A percentile compares a stretch with the other conserved stretches of the same genome.
These are phyloP conservation scores for Talaromyces liani DNA, from an alignment of 495 filamentous ascomycete species.

Conservation along the genomic window DNA sequence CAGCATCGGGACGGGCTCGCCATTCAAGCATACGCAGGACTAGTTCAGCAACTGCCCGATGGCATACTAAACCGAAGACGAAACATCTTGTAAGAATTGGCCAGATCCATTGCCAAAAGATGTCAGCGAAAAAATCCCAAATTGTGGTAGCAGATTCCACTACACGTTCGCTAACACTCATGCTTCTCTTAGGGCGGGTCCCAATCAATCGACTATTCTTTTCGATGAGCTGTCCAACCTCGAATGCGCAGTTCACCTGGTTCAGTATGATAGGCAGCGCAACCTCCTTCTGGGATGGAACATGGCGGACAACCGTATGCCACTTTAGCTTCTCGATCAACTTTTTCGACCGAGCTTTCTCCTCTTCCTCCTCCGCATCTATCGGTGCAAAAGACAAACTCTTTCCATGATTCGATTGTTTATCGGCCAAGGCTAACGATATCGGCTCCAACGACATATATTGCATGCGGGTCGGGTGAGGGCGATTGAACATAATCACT, in stretches of 20 bases:
- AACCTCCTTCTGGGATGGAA: constrained; percentile 73
- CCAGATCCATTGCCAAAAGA: constrained; percentile 69
- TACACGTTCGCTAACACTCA: constrained; percentile 91
- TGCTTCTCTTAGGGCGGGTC: constrained; percentile 67
- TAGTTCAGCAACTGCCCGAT: constrained; percentile 73
- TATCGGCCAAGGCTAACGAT: constrained; percentile 78
- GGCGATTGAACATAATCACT: constrained; percentile 80
- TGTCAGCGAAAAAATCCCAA: constrained; percentile 66
- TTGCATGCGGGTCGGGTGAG: constrained; percentile 85
- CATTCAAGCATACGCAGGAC: constrained; percentile 79
- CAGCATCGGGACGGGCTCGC: constrained; percentile 70
- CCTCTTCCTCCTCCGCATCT: constrained; percentile 49
- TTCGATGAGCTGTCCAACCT: constrained; percentile 74
- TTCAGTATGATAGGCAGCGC: constrained; percentile 77
- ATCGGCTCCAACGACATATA: constrained; percentile 91
- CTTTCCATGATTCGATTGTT: constrained; percentile 31
- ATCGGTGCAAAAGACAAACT: constrained; percentile 20
- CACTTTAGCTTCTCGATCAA: constrained; percentile 85
- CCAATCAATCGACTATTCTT: constrained; percentile 81
- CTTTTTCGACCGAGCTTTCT: constrained; percentile 50
- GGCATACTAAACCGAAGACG: constrained; percentile 68
- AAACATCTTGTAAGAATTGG: constrained; percentile 69
- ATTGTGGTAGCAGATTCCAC: constrained; percentile 86
- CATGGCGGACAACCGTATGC: constrained; percentile 73
- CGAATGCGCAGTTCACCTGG: constrained; percentile 93